Percentiles rank a stretch among this genome's conserved stretches.
Conservation (phyloP, 108 stramenopile genomes). For the Aurantiochytrium sp. region DNA sequence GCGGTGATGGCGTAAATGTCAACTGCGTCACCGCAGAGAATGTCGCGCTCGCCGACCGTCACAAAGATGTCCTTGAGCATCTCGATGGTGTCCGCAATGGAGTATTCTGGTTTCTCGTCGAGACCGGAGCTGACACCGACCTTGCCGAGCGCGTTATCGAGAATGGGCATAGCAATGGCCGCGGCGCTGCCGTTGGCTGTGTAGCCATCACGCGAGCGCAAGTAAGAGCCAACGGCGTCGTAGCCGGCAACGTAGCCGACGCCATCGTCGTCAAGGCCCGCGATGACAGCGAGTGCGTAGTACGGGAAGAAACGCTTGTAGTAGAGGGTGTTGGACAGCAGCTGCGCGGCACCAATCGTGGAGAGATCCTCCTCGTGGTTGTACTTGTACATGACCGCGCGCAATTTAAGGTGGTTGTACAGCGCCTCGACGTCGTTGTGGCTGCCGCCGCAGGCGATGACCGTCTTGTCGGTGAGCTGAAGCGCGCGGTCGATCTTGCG, state of each 20-base stretch:
- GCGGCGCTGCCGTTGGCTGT: not conserved
- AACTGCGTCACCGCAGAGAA: slow-evolving; percentile 91
- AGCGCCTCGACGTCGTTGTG: slow-evolving; percentile 90
- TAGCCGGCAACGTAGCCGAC: slow-evolving; percentile 91
- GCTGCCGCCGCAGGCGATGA: slow-evolving; percentile 86
- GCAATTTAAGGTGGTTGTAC: slow-evolving; percentile 71
- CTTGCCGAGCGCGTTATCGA: slow-evolving; percentile 84
- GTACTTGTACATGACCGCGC: slow-evolving; percentile 70
- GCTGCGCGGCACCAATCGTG: slow-evolving; percentile 84
- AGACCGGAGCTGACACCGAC: slow-evolving; percentile 70
- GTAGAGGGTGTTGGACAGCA: slow-evolving; percentile 87
- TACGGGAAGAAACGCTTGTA: slow-evolving; percentile 97
- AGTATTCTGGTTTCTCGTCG: slow-evolving; percentile 71
- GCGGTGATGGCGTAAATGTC: slow-evolving; percentile 83
- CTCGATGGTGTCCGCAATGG: slow-evolving; percentile 77
- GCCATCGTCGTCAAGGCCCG: slow-evolving; percentile 89
- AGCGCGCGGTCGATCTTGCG: slow-evolving; percentile 63
- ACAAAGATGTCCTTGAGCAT: slow-evolving; percentile 91
- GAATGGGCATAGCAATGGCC: slow-evolving; percentile 65
- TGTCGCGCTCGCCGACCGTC: slow-evolving; percentile 90
- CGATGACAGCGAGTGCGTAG: slow-evolving; percentile 88
- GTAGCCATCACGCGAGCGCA: slow-evolving; percentile 32
- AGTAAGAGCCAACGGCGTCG: slow-evolving; percentile 87
- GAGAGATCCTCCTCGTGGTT: slow-evolving; percentile 84
- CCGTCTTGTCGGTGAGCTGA: slow-evolving; percentile 61